Evolutionary conservation across 768 basidiomycete genomes (phyloP).

Genomic region (Atractiella rhizophila): DNA sequence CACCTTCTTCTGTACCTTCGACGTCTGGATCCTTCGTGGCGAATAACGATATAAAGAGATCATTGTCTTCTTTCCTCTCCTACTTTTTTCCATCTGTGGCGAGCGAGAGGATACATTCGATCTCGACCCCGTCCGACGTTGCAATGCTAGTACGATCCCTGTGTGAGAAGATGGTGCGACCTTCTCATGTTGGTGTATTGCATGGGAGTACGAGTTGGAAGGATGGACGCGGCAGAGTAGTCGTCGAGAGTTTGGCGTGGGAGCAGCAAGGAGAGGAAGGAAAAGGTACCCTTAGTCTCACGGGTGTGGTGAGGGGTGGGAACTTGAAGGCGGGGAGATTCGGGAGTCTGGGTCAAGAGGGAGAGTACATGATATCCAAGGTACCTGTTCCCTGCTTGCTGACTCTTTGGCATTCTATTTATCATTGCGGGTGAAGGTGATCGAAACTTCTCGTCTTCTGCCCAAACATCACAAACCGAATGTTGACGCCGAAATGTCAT

Average conservation of each 20-base stretch:
- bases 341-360: conserved; percentile 61
- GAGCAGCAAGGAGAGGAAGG: conserved; percentile 23
- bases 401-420: conserved; percentile 1
- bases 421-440: conserved; percentile 11
- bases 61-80: conserved; percentile 71
- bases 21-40: conserved; percentile 11
- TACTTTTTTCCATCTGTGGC: conserved; percentile 84
- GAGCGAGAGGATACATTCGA: conserved; percentile 46
- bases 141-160: conserved; percentile 48
- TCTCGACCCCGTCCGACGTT: conserved; percentile 33
- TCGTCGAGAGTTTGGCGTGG: conserved; percentile 4
- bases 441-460: conserved; percentile 17
- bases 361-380: conserved; percentile 64
- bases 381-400: conserved; percentile 24
- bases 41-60: conserved; percentile 47
- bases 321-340: conserved; percentile 55
- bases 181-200: conserved; percentile 58
- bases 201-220: conserved; percentile 43
- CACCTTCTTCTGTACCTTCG: background rate
- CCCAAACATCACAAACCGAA: conserved; percentile 22
- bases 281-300: conserved; percentile 41
- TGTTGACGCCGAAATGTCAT: conserved; percentile 36
- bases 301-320: conserved; percentile 60
- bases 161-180: conserved; percentile 58
- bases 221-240: conserved; percentile 24